Evolutionary conservation across 148 eudicot genomes (phyloP).

Genomic region (Rhododendron ferrugineum): DNA sequence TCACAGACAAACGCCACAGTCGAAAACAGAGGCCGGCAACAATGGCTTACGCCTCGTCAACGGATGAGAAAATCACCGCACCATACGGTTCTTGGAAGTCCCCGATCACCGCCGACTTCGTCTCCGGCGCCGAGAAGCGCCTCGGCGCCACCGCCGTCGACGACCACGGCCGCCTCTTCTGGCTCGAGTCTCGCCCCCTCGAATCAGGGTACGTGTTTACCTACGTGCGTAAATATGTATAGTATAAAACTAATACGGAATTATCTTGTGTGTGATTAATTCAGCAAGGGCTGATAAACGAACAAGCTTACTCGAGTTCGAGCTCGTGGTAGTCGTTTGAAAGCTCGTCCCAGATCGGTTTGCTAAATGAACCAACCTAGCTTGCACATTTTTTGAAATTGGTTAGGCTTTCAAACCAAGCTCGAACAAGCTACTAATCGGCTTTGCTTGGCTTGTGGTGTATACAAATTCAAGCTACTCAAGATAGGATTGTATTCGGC

Average conservation of each 20-base stretch:
- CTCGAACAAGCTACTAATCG: neutral
- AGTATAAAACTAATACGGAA: neutral
- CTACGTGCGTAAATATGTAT: neutral
- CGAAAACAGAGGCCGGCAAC: constrained; percentile 3
- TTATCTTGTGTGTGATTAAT: neutral
- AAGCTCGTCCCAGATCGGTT: too few relatives aligned
- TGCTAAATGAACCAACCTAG: too few relatives aligned
- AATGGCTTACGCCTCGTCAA: constrained; percentile 16
- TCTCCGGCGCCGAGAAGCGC: constrained; percentile 66
- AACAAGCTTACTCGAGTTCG: too few relatives aligned
- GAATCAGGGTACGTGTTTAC: constrained; percentile 61
- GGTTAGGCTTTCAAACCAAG: too few relatives aligned
- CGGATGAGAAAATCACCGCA: constrained; percentile 32
- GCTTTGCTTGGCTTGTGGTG: neutral
- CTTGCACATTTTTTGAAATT: too few relatives aligned
- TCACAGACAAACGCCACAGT: neutral
- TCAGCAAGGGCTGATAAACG: neutral
- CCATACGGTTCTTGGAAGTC: constrained; percentile 94
- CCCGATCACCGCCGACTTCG: constrained; percentile 75
- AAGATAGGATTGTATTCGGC: neutral
- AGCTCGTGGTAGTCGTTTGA: too few relatives aligned
- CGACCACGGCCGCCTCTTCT: constrained; percentile 56
- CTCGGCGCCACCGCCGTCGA: constrained; percentile 74
- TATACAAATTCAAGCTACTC: neutral
- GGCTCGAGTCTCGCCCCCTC: constrained; percentile 80